Conservation (phyloP, 257 asterid genomes). For the Pogostemon cablin region DNA sequence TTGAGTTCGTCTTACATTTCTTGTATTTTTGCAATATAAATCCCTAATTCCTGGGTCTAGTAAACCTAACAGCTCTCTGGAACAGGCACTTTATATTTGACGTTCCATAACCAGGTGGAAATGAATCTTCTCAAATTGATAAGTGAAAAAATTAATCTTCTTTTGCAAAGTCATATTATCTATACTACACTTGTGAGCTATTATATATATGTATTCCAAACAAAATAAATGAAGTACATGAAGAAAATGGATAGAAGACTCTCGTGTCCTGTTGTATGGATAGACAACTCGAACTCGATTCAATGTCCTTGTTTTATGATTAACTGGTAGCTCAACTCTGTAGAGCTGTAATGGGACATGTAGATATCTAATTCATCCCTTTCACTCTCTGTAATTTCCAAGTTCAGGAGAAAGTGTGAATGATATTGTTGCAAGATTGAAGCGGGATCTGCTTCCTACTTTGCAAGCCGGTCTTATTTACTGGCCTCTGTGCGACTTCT, state of each 20-base stretch:
- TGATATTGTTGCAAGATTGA: slow-evolving; percentile 75
- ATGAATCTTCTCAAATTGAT: neutral
- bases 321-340: too few relatives aligned
- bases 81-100: neutral
- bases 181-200: neutral
- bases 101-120: neutral
- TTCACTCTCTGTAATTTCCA: neutral
- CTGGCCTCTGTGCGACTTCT: slow-evolving; percentile 92
- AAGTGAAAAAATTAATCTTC: neutral
- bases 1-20: neutral
- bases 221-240: neutral
- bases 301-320: neutral
- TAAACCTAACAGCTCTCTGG: neutral
- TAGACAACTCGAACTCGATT: neutral
- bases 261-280: neutral
- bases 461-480: slow-evolving; percentile 66
- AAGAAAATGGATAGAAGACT: slow-evolving; percentile 2
- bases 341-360: neutral
- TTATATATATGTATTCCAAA: neutral
- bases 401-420: slow-evolving; percentile 59
- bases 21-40: too few relatives aligned
- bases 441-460: slow-evolving; percentile 84
- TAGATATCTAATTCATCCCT: neutral
- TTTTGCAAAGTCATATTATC: neutral
- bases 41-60: neutral